A percentile compares a stretch with the other conserved stretches of the same genome.
These are phyloP conservation scores for Microstegium vimineum DNA, from an alignment of 176 grass and related monocot species.

Conservation along the genomic window DNA sequence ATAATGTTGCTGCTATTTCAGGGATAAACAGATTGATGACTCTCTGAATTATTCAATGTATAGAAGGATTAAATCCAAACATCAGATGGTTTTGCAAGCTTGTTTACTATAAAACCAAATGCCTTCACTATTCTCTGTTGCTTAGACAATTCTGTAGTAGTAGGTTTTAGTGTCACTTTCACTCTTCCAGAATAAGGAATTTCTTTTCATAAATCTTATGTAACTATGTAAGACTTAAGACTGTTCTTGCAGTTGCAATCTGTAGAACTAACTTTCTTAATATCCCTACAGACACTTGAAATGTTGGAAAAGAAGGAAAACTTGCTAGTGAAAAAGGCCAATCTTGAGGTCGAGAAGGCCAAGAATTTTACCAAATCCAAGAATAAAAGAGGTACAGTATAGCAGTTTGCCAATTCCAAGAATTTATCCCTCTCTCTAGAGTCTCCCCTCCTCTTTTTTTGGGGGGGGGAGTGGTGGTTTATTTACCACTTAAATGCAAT, in stretches of 20 bases:
- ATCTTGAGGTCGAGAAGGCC: conserved; percentile 89
- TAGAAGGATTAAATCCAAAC: neutral
- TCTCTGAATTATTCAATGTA: neutral
- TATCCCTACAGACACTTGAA: conserved; percentile 73
- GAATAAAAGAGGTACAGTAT: conserved; percentile 87
- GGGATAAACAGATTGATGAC: neutral
- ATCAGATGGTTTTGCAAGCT: neutral
- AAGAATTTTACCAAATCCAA: conserved; percentile 85
- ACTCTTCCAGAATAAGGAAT: neutral
- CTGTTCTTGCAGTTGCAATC: conserved; percentile 1
- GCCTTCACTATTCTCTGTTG: neutral
- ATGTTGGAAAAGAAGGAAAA: conserved; percentile 99
- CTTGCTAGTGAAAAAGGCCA: conserved; percentile 79
- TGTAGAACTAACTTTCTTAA: conserved; percentile 33
- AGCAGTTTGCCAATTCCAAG: neutral
- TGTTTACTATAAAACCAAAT: neutral
- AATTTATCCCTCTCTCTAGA: neutral
- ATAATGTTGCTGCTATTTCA: neutral
- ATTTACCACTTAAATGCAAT: conserved; percentile 2
- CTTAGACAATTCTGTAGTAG: neutral
- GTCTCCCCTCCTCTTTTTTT: neutral
- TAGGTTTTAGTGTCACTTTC: neutral
- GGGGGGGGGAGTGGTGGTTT: neutral
- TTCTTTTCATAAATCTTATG: neutral
- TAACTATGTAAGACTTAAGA: neutral